Evolutionary conservation across 768 basidiomycete genomes (phyloP).

Genomic region (Collybiopsis confluens): DNA sequence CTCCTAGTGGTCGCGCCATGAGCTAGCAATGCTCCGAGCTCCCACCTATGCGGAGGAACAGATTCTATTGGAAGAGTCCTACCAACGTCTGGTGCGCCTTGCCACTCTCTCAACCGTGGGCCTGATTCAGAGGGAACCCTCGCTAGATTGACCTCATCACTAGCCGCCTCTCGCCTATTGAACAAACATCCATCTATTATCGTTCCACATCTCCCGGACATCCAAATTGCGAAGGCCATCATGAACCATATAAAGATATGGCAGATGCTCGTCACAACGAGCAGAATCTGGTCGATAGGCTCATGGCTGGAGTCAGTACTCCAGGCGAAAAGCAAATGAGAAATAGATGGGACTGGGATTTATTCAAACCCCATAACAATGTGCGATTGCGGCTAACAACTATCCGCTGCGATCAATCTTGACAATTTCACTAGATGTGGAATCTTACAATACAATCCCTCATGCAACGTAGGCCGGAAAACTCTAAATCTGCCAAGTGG

Average conservation of each 20-base stretch:
- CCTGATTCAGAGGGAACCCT: background rate
- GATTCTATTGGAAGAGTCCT: constrained; percentile 22
- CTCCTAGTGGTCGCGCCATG: constrained; percentile 26
- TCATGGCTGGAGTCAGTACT: constrained; percentile 15
- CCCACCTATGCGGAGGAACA: constrained; percentile 22
- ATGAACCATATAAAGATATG: constrained; percentile 16
- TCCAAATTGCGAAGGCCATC: constrained; percentile 17
- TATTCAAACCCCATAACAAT: constrained; percentile 20
- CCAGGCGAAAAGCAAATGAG: constrained; percentile 17
- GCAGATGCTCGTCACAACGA: constrained; percentile 16
- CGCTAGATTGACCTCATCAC: constrained; percentile 17
- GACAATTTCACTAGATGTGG: too few species aligned
- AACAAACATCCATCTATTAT: constrained; percentile 19
- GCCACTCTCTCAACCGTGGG: background rate
- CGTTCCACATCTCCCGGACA: constrained; percentile 25
- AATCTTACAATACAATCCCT: constrained; percentile 12
- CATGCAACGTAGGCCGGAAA: constrained; percentile 6
- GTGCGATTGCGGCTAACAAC: too few species aligned
- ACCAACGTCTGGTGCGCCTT: constrained; percentile 21
- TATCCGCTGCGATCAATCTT: too few species aligned
- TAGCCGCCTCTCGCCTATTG: constrained; percentile 16
- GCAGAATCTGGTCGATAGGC: constrained; percentile 15
- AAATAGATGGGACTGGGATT: constrained; percentile 24
- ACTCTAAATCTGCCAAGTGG: constrained; percentile 18
- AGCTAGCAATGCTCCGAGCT: constrained; percentile 22